Evolutionary conservation across 305 asterid species (phyloP).

Genomic region (Rubia tinctorum): DNA sequence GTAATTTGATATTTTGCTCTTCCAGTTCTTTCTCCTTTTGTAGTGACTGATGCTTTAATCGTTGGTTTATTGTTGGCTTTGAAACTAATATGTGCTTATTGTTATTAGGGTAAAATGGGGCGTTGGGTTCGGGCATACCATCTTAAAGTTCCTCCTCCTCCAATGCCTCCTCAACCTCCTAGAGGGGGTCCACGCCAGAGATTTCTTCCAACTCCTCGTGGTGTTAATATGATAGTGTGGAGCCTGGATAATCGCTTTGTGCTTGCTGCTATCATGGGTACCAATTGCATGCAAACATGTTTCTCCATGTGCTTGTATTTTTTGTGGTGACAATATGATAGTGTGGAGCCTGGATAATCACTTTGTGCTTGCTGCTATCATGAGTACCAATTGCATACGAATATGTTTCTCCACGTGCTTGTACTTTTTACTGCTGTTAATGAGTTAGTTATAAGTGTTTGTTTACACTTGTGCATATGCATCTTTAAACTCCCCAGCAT

Average conservation of each 20-base stretch:
- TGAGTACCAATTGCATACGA: conserved; percentile 56
- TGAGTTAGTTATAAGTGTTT: background rate
- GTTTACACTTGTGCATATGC: background rate
- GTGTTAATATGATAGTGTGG: conserved; percentile 98
- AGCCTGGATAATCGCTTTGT: conserved; percentile 98
- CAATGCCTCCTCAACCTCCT: conserved; percentile 90
- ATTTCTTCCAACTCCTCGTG: conserved; percentile 98
- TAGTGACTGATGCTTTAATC: background rate
- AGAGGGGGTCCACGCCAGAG: conserved; percentile 99
- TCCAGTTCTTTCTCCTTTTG: background rate
- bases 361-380: conserved; percentile 98
- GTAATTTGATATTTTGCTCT: background rate
- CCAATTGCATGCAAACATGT: conserved; percentile 13
- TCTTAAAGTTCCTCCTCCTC: conserved; percentile 99
- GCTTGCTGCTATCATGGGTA: conserved; percentile 99
- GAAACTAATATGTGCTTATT: background rate
- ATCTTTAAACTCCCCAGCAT: background rate
- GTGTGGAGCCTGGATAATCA: conserved; percentile 97
- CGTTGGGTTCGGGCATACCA: conserved; percentile 97
- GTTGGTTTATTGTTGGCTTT: background rate
- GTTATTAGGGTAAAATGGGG: conserved; percentile 71
- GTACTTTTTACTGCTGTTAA: conserved; percentile 8
- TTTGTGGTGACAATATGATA: conserved; percentile 98
- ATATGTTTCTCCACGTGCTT: background rate
- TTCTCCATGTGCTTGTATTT: conserved; percentile 34